Evolutionary conservation across 306 rosid species (phyloP), one percentile per base, ranked within the genome.

Genomic region (Erythrophleum fordii): DNA sequence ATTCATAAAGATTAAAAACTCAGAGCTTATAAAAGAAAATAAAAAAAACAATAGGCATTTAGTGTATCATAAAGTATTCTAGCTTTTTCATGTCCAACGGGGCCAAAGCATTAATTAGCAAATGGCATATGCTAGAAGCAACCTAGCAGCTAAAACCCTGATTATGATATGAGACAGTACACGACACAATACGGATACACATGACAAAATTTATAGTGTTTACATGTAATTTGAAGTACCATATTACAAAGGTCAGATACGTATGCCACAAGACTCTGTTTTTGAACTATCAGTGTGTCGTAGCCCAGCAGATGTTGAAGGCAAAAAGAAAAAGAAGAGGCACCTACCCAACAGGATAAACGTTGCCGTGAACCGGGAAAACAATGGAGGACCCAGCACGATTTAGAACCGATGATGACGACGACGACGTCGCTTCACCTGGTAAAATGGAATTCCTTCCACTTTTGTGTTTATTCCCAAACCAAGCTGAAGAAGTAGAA

Each of bases 341-440:
- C 17, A 87, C 89, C 23, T 82, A 91, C 98, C 98, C 98, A 58
- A 87, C 80, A 41, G 98, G 98, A 75, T 84, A 94, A 67, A 94
- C 97, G 77, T 94, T 94, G 61, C 97, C 98, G 26, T 91, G 89
- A 86, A 91, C 82, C 1, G 93, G 97, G 14, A 92, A 69, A 44
- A 92, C 88, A 48, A 94, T 23, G 22, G 98, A 89, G 62, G 98
- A 89, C n/a, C 89, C 85, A 23, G 60, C 55, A 64, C 80, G 85
- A 59, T 37, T 41, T 1, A 86, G 53, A 11, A 65, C 48, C 69
- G 78, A 71, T 12, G 87, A 80, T 34, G 88, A 62, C 10, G 87
- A 80, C 45, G 89, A 85, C 0, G 93, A 76, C 3, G 93, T 6
- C 51, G 86, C 48, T 55, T 83, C 86, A 13, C 26, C 44, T 31